Evolutionary conservation across 257 asterid species (phyloP), one percentile per base, ranked within the genome.

Genomic region (Plantago elongata): DNA sequence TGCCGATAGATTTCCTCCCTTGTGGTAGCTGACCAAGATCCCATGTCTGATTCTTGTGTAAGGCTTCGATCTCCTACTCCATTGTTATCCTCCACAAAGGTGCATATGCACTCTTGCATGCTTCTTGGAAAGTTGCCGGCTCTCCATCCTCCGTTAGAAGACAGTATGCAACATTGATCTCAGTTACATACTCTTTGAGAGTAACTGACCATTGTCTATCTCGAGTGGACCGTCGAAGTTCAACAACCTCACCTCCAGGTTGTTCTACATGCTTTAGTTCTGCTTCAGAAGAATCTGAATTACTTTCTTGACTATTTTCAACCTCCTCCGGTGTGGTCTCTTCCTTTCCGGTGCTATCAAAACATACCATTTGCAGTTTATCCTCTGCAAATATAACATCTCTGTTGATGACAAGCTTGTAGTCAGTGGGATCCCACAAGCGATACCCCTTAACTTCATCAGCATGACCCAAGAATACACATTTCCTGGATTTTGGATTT

Each of bases 11-110:
- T 17, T 55, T 55, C 60, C 60, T 11, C 12, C 56, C 13, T 51
- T 30, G 34, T 51, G 56, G 56, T 51, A 51, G 22, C 56, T 51
- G 56, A 51, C 15, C 44, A 55, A 55, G 42, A 37, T 55, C 60
- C 45, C 60, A 55, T 29, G 60, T 55, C 27, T 14, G 60, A 14
- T 55, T 55, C 13, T 55, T 22, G n/a, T 30, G 56, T 13, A 51
- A 51, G 56, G 56, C 34, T 16, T 51, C 56, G 3, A 51, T 51
- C 34, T 51, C 56, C 22, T 51, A 29, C 7, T 16, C 13, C 56
- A 47, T 51, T 3, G 56, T 13, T 17, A 13, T 51, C 56, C 34
- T 51, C 56, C 56, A 51, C 34, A 51, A 30, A 51, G 56, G 13
- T 16, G 34, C 34, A 30, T 51, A 29, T 51, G 16, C 7, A 7